Conservation (phyloP, 768 basidiomycete genomes). For the Leccinum obscurum region DNA sequence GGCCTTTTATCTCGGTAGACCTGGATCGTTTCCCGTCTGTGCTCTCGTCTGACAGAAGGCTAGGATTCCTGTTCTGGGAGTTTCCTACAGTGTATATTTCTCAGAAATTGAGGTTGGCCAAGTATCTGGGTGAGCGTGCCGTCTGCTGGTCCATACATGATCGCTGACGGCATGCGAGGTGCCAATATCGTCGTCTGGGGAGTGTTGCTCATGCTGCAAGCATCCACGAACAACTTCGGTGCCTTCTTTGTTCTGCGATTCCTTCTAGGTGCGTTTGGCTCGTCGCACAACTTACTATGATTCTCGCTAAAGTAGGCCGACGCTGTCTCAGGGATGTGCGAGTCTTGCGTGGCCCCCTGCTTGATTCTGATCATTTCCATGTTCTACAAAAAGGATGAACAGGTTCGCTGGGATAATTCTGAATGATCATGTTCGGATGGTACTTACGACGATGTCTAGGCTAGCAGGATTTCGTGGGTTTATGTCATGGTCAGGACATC, state of each 20-base stretch:
- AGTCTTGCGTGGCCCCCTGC: slow-evolving; percentile 63
- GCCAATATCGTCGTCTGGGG: background rate
- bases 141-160: background rate
- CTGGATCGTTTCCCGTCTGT: background rate
- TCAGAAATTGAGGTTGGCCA: slow-evolving; percentile 58
- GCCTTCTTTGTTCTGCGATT: slow-evolving; percentile 67
- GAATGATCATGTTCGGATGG: background rate
- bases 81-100: slow-evolving; percentile 68
- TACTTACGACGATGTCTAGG: slow-evolving; percentile 34
- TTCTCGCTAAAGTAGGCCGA: background rate
- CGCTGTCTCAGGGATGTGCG: slow-evolving; percentile 54
- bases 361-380: slow-evolving; percentile 63
- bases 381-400: slow-evolving; percentile 71
- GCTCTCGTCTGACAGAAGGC: slow-evolving; percentile 1
- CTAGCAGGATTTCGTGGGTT: slow-evolving; percentile 60
- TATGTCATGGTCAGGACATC: slow-evolving; percentile 54
- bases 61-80: slow-evolving; percentile 61
- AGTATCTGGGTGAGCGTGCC: slow-evolving; percentile 52
- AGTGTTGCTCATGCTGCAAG: too few relatives aligned
- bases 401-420: slow-evolving; percentile 34
- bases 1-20: slow-evolving; percentile 61
- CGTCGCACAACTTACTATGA: background rate
- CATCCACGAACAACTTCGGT: slow-evolving; percentile 52
- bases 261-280: slow-evolving; percentile 45
- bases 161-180: slow-evolving; percentile 32